Conservation (phyloP, 768 basidiomycete genomes). For the Russula earlei region DNA sequence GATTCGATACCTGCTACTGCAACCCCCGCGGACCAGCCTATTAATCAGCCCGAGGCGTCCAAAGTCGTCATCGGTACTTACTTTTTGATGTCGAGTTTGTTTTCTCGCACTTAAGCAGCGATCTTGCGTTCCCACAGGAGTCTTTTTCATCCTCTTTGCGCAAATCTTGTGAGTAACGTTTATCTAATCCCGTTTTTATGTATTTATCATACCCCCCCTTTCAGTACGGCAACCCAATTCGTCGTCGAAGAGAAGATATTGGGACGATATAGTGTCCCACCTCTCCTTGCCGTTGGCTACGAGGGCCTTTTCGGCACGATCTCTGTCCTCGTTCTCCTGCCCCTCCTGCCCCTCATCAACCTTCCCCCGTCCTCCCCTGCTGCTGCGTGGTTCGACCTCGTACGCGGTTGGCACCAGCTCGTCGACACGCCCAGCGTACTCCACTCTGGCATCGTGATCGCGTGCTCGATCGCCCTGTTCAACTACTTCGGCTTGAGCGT, state of each 20-base stretch:
- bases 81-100: constrained; percentile 18
- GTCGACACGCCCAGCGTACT: constrained; percentile 56
- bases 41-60: constrained; percentile 52
- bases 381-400: constrained; percentile 68
- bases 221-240: constrained; percentile 83
- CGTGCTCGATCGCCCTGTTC: constrained; percentile 45
- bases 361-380: constrained; percentile 54
- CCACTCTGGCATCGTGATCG: constrained; percentile 38
- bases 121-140: constrained; percentile 40
- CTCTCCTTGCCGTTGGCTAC: constrained; percentile 86
- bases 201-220: background rate
- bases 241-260: constrained; percentile 97
- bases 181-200: constrained; percentile 12
- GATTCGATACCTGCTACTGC: constrained; percentile 21
- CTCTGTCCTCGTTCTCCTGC: constrained; percentile 71
- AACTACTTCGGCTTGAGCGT: constrained; percentile 80
- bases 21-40: constrained; percentile 34
- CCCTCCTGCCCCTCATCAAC: constrained; percentile 64
- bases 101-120: constrained; percentile 17
- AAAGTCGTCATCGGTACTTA: constrained; percentile 63
- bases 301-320: constrained; percentile 89
- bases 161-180: constrained; percentile 71
- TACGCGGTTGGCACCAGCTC: constrained; percentile 85
- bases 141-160: constrained; percentile 87
- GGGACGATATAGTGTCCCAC: constrained; percentile 75